Percentiles rank a stretch among this genome's conserved stretches.
Evolutionary conservation across 495 filamentous ascomycete species (phyloP).

Genomic region (Penicillium crystallinum): DNA sequence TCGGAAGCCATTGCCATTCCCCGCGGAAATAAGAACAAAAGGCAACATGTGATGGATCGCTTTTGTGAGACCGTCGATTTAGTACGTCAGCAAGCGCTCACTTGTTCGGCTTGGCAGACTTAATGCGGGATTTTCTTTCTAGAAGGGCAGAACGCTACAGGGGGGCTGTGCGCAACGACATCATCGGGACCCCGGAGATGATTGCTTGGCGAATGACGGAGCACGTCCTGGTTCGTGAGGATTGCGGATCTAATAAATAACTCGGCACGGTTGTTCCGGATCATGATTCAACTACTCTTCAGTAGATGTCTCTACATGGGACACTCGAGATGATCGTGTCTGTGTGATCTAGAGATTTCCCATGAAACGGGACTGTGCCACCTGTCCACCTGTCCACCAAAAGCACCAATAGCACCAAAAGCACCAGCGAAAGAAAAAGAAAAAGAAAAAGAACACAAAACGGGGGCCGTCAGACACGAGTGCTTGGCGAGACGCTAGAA

Average conservation of each 20-base stretch:
- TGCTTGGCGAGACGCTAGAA: conserved; percentile 4
- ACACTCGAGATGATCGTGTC: too few relatives aligned
- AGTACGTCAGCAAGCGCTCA: not conserved
- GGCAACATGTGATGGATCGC: not conserved
- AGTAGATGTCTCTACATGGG: too few relatives aligned
- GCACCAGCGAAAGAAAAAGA: too few relatives aligned
- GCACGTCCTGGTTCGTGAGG: not conserved
- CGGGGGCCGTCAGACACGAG: not conserved
- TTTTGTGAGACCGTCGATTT: not conserved
- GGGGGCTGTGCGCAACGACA: conserved; percentile 15
- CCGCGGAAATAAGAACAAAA: not conserved
- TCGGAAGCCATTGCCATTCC: not conserved
- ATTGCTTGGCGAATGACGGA: not conserved
- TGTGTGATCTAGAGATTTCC: too few relatives aligned
- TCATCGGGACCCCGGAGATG: conserved; percentile 10
- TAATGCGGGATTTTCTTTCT: too few relatives aligned
- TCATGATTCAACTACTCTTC: too few relatives aligned
- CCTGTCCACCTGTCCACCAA: not conserved
- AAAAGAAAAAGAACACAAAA: not conserved
- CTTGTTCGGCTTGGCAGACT: not conserved
- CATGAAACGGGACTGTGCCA: not conserved
- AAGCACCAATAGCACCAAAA: too few relatives aligned
- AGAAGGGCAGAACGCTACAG: too few relatives aligned
- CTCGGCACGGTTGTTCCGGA: conserved; percentile 1
- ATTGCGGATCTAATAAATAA: not conserved